Base-by-base conservation (phyloP, 2,329 filamentous ascomycete species). In the Aspergillus viridinutans region DNA sequence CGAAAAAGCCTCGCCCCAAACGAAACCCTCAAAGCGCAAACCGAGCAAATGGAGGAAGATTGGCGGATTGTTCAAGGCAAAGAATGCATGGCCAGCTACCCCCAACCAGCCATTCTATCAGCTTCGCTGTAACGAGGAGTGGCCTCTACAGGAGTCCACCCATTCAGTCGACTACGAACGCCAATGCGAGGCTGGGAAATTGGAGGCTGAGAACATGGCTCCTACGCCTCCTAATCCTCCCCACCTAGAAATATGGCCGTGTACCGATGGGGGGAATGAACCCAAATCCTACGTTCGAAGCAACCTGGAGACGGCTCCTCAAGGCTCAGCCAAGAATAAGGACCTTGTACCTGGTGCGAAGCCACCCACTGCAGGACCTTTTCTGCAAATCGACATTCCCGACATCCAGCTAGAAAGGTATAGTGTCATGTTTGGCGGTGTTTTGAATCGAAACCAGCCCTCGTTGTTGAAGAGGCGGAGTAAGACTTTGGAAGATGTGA, bases 401-500 rank as follows among this genome's bases (percentile, higher is more conserved):
- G 83, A 84, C 51, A 82, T 90, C 55, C 85, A 88, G 60, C 81
- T 97, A 81, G 93, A 97, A 70, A 81, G 93, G 50, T 97, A 96
- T 65, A 96, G 92, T 65, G 84, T 97, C 62, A 97, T 97, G 92
- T 97, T 97, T 69, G 85, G 87, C 55, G 84, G 83, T 40, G 80
- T 97, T 6, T 77, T 96, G 26, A 82, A 66, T 35, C 69, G 71
- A 84, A 59, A 70, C 59, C 62, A 68, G 32, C 63, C 69, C 35
- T 64, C 73, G 9, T 60, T 72, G 53, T 62, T 75, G 55, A 66
- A 70, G 52, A 67, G 74, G 55, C 68, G 72, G 47, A 75, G 71
- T 55, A 74, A 65, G 54, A 72, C 71, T 4, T 61, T 76, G 42
- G 69, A 76, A 35, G 83, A 80, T 56, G 73, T 89, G 1, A 83